Evolutionary conservation across 176 grass and related monocot genomes (phyloP).

Genomic region (Alloteropsis semialata): DNA sequence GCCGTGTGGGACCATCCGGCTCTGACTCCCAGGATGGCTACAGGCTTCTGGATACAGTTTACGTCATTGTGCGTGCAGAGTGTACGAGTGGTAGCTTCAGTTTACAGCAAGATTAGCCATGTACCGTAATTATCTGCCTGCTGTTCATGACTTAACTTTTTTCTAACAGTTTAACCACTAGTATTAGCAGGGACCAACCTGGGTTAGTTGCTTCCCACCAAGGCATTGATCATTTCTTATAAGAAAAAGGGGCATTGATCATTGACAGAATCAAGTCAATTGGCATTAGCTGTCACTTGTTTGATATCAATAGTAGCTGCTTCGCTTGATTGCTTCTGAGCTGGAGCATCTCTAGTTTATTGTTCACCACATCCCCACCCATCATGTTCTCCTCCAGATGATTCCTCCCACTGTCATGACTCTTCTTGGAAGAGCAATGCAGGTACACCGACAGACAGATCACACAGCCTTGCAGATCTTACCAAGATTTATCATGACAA

Average conservation of each 20-base stretch:
- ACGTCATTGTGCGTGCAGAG: neutral
- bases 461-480: neutral
- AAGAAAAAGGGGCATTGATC: neutral
- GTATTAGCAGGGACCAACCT: too few relatives aligned
- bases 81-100: neutral
- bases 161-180: neutral
- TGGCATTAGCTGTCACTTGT: neutral
- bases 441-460: neutral
- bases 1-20: neutral
- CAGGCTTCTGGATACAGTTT: neutral
- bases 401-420: neutral
- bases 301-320: neutral
- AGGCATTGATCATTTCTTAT: neutral
- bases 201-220: neutral
- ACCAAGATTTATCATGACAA: neutral
- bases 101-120: neutral
- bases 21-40: neutral
- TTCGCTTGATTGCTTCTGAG: conserved; percentile 7
- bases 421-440: neutral
- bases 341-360: conserved; percentile 22
- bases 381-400: neutral
- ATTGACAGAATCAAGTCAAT: neutral
- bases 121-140: neutral
- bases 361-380: neutral
- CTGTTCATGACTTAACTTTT: neutral